Evolutionary conservation across 805 yeast species (phyloP).

Genomic region (Yarrowia osloensis): DNA sequence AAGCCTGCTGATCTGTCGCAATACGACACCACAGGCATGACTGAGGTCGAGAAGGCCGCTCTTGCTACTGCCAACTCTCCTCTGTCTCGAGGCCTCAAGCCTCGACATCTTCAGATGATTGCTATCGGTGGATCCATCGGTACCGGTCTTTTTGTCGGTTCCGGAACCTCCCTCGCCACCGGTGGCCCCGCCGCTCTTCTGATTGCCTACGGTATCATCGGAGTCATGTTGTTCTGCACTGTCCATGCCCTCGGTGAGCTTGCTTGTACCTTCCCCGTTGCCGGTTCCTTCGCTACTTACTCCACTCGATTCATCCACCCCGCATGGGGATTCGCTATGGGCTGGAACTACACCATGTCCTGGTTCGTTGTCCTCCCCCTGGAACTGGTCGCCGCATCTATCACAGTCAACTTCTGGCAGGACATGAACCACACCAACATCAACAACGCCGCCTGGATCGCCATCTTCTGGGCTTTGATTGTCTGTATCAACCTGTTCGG

Average conservation of each 20-base stretch:
- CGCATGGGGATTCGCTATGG: conserved; percentile 65
- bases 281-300: conserved; percentile 58
- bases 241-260: conserved; percentile 67
- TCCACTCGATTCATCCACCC: conserved; percentile 62
- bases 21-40: conserved; percentile 38
- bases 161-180: conserved; percentile 54
- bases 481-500: conserved; percentile 55
- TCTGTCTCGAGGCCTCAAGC: conserved; percentile 48
- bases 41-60: conserved; percentile 46
- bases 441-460: conserved; percentile 59
- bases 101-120: conserved; percentile 55
- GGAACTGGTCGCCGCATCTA: conserved; percentile 61
- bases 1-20: conserved; percentile 48
- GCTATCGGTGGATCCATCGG: conserved; percentile 82
- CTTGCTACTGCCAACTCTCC: conserved; percentile 57
- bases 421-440: conserved; percentile 45
- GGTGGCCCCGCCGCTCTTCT: conserved; percentile 69
- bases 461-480: conserved; percentile 57
- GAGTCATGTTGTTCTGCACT: conserved; percentile 60
- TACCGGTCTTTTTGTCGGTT: conserved; percentile 70
- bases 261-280: conserved; percentile 59
- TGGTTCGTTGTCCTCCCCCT: conserved; percentile 62
- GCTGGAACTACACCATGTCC: conserved; percentile 64
- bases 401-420: conserved; percentile 57
- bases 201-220: conserved; percentile 61